phyloP scores from a whole-genome alignment of 352 stramenopile species.

The Phytophthora multivora region DNA sequence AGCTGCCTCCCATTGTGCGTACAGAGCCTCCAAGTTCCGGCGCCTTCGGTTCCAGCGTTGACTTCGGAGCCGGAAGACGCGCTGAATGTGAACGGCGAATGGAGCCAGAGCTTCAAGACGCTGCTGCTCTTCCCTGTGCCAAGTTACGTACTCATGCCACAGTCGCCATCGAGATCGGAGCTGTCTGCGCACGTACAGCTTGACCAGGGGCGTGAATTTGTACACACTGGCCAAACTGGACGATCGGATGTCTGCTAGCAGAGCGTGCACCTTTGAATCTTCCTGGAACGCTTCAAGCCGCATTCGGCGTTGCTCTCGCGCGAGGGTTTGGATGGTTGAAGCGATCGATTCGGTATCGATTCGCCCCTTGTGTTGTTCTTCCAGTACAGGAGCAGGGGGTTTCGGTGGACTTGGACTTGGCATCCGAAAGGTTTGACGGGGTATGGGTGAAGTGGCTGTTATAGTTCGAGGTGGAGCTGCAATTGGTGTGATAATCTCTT shows the following conservation, averaged over 20 bases:
- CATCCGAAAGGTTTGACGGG: constrained; percentile 22
- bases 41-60: constrained; percentile 36
- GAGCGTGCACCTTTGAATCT: constrained; percentile 33
- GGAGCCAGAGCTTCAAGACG: constrained; percentile 46
- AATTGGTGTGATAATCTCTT: constrained; percentile 57
- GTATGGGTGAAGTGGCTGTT: background rate
- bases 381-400: constrained; percentile 9
- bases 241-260: constrained; percentile 49
- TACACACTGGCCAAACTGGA: constrained; percentile 43
- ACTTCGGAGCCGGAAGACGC: constrained; percentile 54
- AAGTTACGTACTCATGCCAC: constrained; percentile 51
- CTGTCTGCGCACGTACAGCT: constrained; percentile 57
- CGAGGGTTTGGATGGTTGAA: constrained; percentile 22
- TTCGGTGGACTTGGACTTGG: constrained; percentile 20
- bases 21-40: constrained; percentile 36
- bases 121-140: constrained; percentile 47
- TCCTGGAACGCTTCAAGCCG: constrained; percentile 35
- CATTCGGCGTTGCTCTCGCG: constrained; percentile 34
- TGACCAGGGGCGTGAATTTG: constrained; percentile 67
- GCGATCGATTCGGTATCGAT: constrained; percentile 26
- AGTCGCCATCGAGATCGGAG: constrained; percentile 34
- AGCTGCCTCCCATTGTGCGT: constrained; percentile 44
- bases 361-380: constrained; percentile 24
- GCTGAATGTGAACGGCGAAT: constrained; percentile 63
- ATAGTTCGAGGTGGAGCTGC: constrained; percentile 5